These are phyloP conservation scores for Debaryomyces castellii DNA, from an alignment of 805 yeast species.

Conservation along the genomic window DNA sequence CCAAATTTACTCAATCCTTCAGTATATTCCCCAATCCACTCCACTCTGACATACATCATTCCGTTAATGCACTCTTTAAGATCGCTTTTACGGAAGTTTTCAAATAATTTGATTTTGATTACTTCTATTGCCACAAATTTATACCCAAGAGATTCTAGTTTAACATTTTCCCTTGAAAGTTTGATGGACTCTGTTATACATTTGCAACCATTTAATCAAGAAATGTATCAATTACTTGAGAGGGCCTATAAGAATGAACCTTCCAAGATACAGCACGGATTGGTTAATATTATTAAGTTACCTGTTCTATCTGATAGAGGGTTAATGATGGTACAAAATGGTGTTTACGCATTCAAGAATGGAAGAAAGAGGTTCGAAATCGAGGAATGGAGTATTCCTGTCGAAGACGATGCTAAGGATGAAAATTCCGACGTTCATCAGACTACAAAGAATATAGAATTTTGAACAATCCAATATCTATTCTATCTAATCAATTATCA, in stretches of 20 bases:
- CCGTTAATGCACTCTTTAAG: slow-evolving; percentile 64
- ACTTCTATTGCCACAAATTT: slow-evolving; percentile 64
- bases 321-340: slow-evolving; percentile 67
- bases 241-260: slow-evolving; percentile 71
- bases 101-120: slow-evolving; percentile 47
- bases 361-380: slow-evolving; percentile 83
- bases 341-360: slow-evolving; percentile 84
- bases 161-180: slow-evolving; percentile 53
- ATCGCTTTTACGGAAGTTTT: slow-evolving; percentile 47
- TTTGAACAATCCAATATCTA: slow-evolving; percentile 11
- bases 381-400: slow-evolving; percentile 96
- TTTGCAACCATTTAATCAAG: slow-evolving; percentile 80
- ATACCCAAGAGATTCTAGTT: slow-evolving; percentile 52
- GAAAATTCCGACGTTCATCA: slow-evolving; percentile 12
- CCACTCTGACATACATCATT: slow-evolving; percentile 47
- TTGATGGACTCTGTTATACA: slow-evolving; percentile 68
- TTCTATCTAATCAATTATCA: not conserved
- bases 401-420: slow-evolving; percentile 60
- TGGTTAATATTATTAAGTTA: slow-evolving; percentile 70
- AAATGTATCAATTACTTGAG: slow-evolving; percentile 63
- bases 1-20: slow-evolving; percentile 85
- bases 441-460: slow-evolving; percentile 37
- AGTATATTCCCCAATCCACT: slow-evolving; percentile 53
- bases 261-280: slow-evolving; percentile 78
- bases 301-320: slow-evolving; percentile 78